Evolutionary conservation across 106 monocot species (phyloP), one percentile per base, ranked within the genome.

Genomic region (Acorus calamus): DNA sequence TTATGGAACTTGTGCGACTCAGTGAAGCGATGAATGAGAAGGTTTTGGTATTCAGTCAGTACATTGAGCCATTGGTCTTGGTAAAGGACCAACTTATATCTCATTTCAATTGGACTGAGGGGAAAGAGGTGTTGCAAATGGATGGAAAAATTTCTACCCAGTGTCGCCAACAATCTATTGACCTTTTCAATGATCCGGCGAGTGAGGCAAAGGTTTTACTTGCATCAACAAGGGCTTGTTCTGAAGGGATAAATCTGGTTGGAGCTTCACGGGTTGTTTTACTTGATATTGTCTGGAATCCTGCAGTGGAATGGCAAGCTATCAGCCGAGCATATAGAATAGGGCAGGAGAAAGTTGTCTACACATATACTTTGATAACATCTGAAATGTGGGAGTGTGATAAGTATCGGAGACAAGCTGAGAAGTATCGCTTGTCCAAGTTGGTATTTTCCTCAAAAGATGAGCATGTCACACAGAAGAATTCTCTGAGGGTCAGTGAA

Each of bases 221-320:
- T 43, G 93, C 85, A 41, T 89, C 85, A 13, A 93, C 78, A 3
- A 88, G 52, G 63, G 85, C 93, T 11, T 93, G 88, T 42, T 71
- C 65, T 58, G 93, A 93, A 70, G 93, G 93, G 7, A 93, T 93
- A 46, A 73, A 67, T 49, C 71, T 93, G 11, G 75, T 69, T 2
- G 88, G 88, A 2, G 88, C 88, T 61, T 93, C 93, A 11, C 68
- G 93, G 66, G 78, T 93, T 11, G 64, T 93, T 49, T 68, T 93
- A 8, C 71, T 93, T 8, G 88, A 93, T 68, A 75, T 89, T 50
- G 78, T 83, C 10, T 88, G 88, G 93, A 93, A 93, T 62, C 93
- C 88, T 14, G 73, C 93, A 5, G 80, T 83, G 3, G 79, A 77
- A 11, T 71, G 74, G 45, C 93, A 93, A 69, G 88, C 93, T 2